These are phyloP conservation scores for Olyra latifolia DNA, from an alignment of 176 grass and related monocot genomes.

Conservation along the genomic window DNA sequence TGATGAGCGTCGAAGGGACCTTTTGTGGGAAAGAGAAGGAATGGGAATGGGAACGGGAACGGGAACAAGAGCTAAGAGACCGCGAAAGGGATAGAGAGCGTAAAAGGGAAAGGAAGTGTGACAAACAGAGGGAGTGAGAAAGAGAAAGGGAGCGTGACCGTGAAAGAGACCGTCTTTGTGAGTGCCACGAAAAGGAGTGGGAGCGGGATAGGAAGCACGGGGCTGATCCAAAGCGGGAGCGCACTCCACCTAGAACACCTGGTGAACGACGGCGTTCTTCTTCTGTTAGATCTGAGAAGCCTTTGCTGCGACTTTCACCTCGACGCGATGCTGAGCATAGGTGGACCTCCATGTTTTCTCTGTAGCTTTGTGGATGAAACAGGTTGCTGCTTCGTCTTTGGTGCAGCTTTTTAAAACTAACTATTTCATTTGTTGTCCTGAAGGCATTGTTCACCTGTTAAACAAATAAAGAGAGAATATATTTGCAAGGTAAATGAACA, in stretches of 20 bases:
- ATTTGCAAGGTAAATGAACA: conserved; percentile 79
- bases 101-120: conserved; percentile 43
- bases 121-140: conserved; percentile 38
- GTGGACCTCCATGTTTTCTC: conserved; percentile 60
- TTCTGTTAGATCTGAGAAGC: conserved; percentile 49
- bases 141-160: conserved; percentile 50
- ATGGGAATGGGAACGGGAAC: conserved; percentile 45
- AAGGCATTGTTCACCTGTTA: conserved; percentile 71
- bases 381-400: conserved; percentile 44
- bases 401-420: conserved; percentile 61
- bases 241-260: conserved; percentile 43
- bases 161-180: conserved; percentile 46
- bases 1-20: conserved; percentile 50
- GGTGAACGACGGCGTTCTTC: conserved; percentile 51
- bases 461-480: conserved; percentile 89
- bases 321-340: conserved; percentile 58
- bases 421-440: conserved; percentile 63
- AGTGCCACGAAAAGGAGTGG: conserved; percentile 51
- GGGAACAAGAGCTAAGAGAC: conserved; percentile 19
- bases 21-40: conserved; percentile 51
- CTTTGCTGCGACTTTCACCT: conserved; percentile 45
- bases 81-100: conserved; percentile 45
- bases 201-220: conserved; percentile 54
- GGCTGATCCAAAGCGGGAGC: conserved; percentile 44
- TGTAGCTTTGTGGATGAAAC: conserved; percentile 49